phyloP scores from a whole-genome alignment of 345 rosid species.

The Turritis glabra region DNA sequence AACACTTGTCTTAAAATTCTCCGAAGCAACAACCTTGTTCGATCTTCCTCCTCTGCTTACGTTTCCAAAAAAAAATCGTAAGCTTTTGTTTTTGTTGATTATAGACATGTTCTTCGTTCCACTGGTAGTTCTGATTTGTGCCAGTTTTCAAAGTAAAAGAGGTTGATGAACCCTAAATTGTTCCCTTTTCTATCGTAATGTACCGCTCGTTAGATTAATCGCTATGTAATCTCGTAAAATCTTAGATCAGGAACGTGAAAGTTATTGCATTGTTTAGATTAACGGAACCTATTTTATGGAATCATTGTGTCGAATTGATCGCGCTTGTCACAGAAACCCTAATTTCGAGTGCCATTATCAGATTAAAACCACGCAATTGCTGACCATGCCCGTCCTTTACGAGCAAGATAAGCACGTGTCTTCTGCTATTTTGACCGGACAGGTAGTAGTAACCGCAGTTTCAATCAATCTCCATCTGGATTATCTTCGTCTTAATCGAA shows the following conservation, averaged over 20 bases:
- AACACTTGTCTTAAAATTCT: background rate
- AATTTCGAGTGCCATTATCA: constrained; percentile 22
- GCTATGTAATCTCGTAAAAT: background rate
- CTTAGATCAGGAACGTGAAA: background rate
- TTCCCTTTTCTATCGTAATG: background rate
- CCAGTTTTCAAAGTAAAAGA: constrained; percentile 6
- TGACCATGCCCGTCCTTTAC: constrained; percentile 45
- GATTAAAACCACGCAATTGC: constrained; percentile 9
- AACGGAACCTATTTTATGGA: background rate
- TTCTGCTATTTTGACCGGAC: constrained; percentile 56
- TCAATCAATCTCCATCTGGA: background rate
- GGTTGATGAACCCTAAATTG: constrained; percentile 27
- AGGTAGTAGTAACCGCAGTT: constrained; percentile 27
- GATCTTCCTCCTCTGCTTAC: constrained; percentile 1
- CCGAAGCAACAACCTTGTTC: constrained; percentile 13
- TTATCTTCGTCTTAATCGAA: background rate
- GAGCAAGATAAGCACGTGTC: constrained; percentile 68
- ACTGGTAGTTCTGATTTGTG: background rate
- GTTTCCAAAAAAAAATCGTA: constrained; percentile 22
- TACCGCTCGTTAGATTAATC: background rate
- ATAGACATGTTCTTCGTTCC: background rate
- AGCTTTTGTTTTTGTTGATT: background rate
- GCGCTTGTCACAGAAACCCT: constrained; percentile 6
- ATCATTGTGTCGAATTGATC: background rate
- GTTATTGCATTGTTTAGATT: background rate